Conservation (phyloP, 805 yeast species). For the Sugiyamaella lignohabitans region DNA sequence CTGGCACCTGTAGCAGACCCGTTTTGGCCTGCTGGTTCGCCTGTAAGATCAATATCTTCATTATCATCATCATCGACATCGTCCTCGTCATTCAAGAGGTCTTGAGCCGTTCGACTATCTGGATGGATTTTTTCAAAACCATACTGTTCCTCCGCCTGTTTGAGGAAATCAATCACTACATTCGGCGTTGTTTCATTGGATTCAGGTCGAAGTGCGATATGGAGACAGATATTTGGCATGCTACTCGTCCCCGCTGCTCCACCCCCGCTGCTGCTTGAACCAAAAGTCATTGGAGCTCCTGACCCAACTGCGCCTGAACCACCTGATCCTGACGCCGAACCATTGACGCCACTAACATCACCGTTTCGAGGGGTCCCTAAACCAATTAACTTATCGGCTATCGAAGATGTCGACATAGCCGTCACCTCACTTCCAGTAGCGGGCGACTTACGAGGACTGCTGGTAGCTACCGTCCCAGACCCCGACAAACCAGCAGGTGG, state of each 20-base stretch:
- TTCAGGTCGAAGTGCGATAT: constrained; percentile 9
- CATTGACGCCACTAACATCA: too few species aligned
- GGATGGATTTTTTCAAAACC: constrained; percentile 74
- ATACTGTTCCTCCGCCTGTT: constrained; percentile 74
- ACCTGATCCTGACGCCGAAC: too few species aligned
- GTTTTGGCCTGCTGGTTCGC: constrained; percentile 20
- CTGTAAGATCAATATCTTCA: constrained; percentile 23
- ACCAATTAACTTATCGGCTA: neutral
- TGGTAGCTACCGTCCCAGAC: too few species aligned
- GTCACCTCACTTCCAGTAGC: too few species aligned
- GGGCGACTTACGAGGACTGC: too few species aligned
- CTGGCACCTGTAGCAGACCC: constrained; percentile 2
- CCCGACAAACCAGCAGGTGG: too few species aligned
- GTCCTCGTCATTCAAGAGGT: constrained; percentile 44
- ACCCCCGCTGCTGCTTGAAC: too few species aligned
- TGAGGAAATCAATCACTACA: constrained; percentile 62
- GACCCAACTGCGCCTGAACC: too few species aligned
- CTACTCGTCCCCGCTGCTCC: too few species aligned
- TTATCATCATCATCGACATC: constrained; percentile 42
- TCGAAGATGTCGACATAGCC: too few species aligned
- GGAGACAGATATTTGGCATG: neutral
- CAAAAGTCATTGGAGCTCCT: too few species aligned
- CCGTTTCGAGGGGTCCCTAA: constrained; percentile 1
- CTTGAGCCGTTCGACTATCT: constrained; percentile 45
- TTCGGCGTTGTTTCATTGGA: constrained; percentile 22